These are phyloP conservation scores for Phlebiopsis flavidoalba DNA, from an alignment of 768 basidiomycete genomes.

Conservation along the genomic window DNA sequence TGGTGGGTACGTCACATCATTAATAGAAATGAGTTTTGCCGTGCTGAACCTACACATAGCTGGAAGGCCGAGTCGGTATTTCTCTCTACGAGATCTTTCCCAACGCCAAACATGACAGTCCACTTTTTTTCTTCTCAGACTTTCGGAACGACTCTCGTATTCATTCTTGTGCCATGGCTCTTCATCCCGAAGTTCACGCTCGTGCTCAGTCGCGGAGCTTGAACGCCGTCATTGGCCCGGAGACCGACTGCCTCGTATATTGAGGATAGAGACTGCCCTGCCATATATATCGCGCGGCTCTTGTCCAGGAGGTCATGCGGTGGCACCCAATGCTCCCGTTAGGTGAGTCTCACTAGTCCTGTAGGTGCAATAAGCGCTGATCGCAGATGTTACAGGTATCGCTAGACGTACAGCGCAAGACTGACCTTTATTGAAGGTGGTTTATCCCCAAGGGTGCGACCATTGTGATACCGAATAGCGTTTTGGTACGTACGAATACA, in stretches of 20 bases:
- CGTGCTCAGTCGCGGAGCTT: conserved; percentile 25
- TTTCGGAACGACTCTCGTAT: conserved; percentile 15
- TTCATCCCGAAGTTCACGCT: conserved; percentile 20
- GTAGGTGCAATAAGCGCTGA: too few relatives aligned
- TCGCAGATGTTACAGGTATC: conserved; percentile 32
- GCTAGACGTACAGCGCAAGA: conserved; percentile 55
- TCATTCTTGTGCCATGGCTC: conserved; percentile 24
- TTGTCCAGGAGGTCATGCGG: conserved; percentile 27
- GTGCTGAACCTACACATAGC: background rate
- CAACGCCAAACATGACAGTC: too few relatives aligned
- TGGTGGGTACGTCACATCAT: background rate
- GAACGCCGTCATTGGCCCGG: conserved; percentile 19
- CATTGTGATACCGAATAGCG: conserved; percentile 43
- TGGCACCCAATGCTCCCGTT: conserved; percentile 19
- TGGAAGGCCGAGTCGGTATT: conserved; percentile 4
- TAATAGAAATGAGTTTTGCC: background rate
- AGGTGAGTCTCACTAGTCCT: background rate
- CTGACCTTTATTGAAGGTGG: conserved; percentile 49
- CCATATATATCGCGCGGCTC: conserved; percentile 25
- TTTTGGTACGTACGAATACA: conserved; percentile 23
- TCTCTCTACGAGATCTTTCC: background rate
- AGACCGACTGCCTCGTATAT: conserved; percentile 20
- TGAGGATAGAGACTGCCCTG: conserved; percentile 13
- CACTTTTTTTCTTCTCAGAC: conserved; percentile 17
- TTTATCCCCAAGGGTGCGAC: conserved; percentile 57